Base-by-base conservation (phyloP, 352 stramenopile species). In the Synura sp. region DNA sequence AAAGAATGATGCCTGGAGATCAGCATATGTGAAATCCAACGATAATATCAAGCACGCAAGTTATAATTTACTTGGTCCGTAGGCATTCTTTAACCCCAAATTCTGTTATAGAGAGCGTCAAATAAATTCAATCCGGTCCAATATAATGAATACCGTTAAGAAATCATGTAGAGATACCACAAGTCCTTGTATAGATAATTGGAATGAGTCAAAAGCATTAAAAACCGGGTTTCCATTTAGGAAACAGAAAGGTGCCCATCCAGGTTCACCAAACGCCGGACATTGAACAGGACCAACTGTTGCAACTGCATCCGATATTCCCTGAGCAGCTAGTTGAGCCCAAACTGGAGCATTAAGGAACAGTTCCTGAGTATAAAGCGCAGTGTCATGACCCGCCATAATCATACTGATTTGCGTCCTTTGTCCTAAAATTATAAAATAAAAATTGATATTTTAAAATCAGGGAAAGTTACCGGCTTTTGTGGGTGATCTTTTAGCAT, bases 1-100 rank as follows among this genome's bases (percentile, higher is more conserved):
- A 88, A 41, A 81, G 77, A 81, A 94, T 87, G 80, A 94, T 94
- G n/a, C n/a, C n/a, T n/a, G n/a, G n/a, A n/a, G n/a, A n/a, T n/a
- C n/a, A n/a, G n/a, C n/a, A n/a, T n/a, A n/a, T n/a, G n/a, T n/a
- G n/a, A n/a, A n/a, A n/a, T n/a, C n/a, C n/a, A n/a, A n/a, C n/a
- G n/a, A n/a, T n/a, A n/a, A n/a, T n/a, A n/a, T n/a, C n/a, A n/a
- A n/a, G n/a, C n/a, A n/a, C n/a, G n/a, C n/a, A n/a, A n/a, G n/a
- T n/a, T n/a, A n/a, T n/a, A n/a, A n/a, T n/a, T n/a, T n/a, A 81
- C 85, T 86, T 25, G 91, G 57, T 70, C 90, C 90, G 85, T 90
- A 93, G n/a, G 83, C 44, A 7, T 84, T 83, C 14, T 74, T 49
- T 15, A 86, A 32, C 22, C 78, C 81, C 32, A 77, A 34, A 44